Base-by-base conservation (phyloP, 345 rosid species). In the Aquilaria yunnanensis region DNA sequence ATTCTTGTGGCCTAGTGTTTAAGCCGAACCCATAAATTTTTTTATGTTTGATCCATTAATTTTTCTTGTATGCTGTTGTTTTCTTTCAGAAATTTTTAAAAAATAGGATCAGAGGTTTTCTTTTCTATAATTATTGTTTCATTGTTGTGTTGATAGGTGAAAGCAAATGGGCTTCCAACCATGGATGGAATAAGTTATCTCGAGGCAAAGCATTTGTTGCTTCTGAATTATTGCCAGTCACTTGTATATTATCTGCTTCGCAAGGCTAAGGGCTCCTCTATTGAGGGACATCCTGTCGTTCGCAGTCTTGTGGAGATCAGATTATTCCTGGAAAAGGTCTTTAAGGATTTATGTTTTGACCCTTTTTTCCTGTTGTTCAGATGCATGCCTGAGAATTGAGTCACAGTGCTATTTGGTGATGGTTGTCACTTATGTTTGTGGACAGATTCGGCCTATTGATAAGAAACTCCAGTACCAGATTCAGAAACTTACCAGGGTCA, bases 401-500 rank as follows among this genome's bases (percentile, higher is more conserved):
- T 9, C 10, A 12, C 32, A 41, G 5, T 66, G 29, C 43, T 31
- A 13, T 3, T 14, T 14, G 13, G 16, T 55, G 3, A 10, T 50
- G 14, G 47, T 2, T 10, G 54, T 57, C 49, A 1, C 31, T 29
- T 63, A 9, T 37, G 46, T 32, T 63, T 60, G 55, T 53, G 10
- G 46, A 70, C 82, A 94, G 96, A 83, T 94, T 62, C 87, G 95
- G 47, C 91, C 91, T 10, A 86, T 94, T 47, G 99, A 90, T 78
- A 90, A 88, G 59, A 94, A 86, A 52, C 87, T 88, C 59, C 92
- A 94, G 16, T 94, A 94, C 79, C 96, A 90, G 78, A 78, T 90
- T 58, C 86, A 88, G 76, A 94, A 90, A 81, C 88, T 94, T 60
- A 81, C 82, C 1, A 82, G 73, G 62, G 78, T 70, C 23, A 51